Base-by-base conservation (phyloP, 805 yeast genomes). In the Alloascoidea hylecoeti region DNA sequence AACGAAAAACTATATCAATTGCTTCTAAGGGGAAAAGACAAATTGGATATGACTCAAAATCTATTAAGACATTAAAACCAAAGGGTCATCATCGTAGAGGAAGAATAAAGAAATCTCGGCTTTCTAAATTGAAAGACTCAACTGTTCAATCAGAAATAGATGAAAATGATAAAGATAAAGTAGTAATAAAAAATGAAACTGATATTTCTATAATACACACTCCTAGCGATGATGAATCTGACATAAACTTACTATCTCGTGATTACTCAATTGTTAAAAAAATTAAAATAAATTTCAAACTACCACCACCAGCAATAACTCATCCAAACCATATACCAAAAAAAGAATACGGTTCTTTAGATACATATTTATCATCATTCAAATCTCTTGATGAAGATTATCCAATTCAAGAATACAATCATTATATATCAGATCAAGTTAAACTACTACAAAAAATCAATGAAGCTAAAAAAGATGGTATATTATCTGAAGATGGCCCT, bases 341-440 rank as follows among this genome's bases (percentile, higher is more conserved):
- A 0, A 49, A 53, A 4, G 77, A 81, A 1, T 49, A 44, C 4
- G 44, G 51, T 3, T 53, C 55, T 15, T 44, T 80, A 33, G 58
- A 56, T 4, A 60, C 53, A 1, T 71, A 66, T 43, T 56, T 82
- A 19, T 44, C 56, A n/a, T 73, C 84, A 0, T 82, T 64, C 53
- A 67, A 62, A 40, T 60, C 71, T 0, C 55, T 80, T 13, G 75
- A 75, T 23, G 88, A 78, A 39, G 85, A 78, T 45, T 53, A 77
- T 36, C 52, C 72, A 0, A 42, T 49, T 4, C 77, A 73, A 36
- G 94, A 85, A 46, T 83, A 70, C 43, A 66, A 73, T 1, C 55
- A 55, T n/a, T 66, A 71, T 15, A 59, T 85, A 34, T 49, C 54
- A 0, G 71, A 69, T 17, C 92, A 84, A 46, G 53, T 53, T 5